A percentile compares a stretch with the other conserved stretches of the same genome.
phyloP scores from a whole-genome alignment of 306 rosid species.

The Lathyrus sativus region DNA sequence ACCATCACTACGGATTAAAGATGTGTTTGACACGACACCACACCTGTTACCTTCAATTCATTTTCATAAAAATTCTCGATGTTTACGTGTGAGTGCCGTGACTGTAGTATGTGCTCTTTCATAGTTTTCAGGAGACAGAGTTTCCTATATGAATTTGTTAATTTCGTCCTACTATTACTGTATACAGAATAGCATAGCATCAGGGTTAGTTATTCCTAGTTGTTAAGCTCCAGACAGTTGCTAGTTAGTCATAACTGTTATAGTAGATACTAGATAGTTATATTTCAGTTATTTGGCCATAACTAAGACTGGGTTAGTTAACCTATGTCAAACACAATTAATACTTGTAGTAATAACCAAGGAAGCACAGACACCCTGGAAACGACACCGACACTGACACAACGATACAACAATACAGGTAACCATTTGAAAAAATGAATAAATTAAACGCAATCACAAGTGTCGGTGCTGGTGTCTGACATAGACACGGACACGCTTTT shows the following conservation, averaged over 20 bases:
- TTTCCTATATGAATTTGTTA: not conserved
- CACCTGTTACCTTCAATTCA: not conserved
- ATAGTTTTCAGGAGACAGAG: constrained; percentile 15
- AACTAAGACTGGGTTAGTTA: constrained; percentile 1
- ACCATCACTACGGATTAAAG: not conserved
- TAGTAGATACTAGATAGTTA: constrained; percentile 7
- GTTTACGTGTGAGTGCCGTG: not conserved
- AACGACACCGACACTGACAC: too few species aligned
- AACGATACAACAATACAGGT: too few species aligned
- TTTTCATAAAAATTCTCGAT: not conserved
- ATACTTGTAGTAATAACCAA: not conserved
- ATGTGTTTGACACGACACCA: too few species aligned
- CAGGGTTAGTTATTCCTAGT: too few species aligned
- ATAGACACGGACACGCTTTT: too few species aligned
- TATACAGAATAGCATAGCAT: not conserved
- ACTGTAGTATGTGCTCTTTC: not conserved
- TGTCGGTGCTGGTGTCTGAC: too few species aligned
- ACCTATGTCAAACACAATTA: constrained; percentile 3
- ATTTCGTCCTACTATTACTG: constrained; percentile 11
- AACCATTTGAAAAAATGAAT: too few species aligned
- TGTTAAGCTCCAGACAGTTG: not conserved
- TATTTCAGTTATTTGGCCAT: not conserved
- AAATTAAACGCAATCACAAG: too few species aligned
- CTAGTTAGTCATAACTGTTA: not conserved
- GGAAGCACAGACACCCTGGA: too few species aligned